Percentiles rank a stretch among this genome's conserved stretches.
phyloP scores from a whole-genome alignment of 1,284 basidiomycete genomes.

The Pascua guehoae region DNA sequence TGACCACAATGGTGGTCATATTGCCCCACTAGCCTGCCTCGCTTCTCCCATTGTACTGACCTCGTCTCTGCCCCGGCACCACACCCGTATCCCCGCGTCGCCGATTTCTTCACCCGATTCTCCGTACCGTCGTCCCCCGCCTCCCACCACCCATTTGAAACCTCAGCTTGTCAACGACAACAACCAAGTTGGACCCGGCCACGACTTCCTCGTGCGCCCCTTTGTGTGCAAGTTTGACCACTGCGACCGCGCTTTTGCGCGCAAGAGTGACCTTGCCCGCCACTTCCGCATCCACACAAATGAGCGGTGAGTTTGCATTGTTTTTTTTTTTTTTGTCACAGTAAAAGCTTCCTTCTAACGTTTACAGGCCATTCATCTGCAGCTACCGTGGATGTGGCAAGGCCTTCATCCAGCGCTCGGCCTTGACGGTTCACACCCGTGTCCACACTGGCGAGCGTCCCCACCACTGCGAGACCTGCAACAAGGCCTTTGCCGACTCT shows the following conservation, averaged over 20 bases:
- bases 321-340: not conserved
- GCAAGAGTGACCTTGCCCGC: conserved; percentile 52
- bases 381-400: conserved; percentile 40
- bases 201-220: conserved; percentile 34
- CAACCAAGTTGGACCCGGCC: conserved; percentile 39
- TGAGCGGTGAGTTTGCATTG: conserved; percentile 38
- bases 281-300: conserved; percentile 53
- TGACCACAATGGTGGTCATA: too few relatives aligned
- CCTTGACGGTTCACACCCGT: conserved; percentile 49
- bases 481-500: conserved; percentile 57
- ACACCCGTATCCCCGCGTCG: too few relatives aligned
- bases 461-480: conserved; percentile 54
- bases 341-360: conserved; percentile 3
- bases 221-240: conserved; percentile 44
- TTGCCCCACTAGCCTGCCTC: too few relatives aligned
- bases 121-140: too few relatives aligned
- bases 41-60: too few relatives aligned
- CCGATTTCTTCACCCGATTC: too few relatives aligned
- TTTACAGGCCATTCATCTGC: conserved; percentile 47
- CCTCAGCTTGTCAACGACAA: conserved; percentile 45
- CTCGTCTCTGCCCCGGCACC: too few relatives aligned
- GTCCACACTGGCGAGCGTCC: conserved; percentile 57
- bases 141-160: not conserved
- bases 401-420: conserved; percentile 50
- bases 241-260: conserved; percentile 53